Evolutionary conservation across 23 red algal species (phyloP).

Genomic region (Gracilaria gracilis): DNA sequence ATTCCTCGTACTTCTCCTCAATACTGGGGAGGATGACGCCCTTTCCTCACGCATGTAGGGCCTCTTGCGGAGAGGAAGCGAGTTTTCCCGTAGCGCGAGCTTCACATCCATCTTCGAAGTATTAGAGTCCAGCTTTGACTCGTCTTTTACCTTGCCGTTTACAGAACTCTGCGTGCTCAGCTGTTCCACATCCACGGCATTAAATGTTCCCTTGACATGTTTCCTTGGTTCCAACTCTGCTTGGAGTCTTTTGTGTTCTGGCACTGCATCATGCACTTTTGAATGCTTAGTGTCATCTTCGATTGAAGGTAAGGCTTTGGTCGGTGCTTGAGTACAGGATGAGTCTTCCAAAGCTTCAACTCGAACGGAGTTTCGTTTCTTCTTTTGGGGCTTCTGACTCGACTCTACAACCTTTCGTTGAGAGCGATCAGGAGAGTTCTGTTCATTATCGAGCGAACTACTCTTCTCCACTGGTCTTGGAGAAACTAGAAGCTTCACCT

Average conservation of each 20-base stretch:
- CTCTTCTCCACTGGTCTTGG: not conserved
- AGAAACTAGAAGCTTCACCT: constrained; percentile 4
- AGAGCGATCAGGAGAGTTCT: not conserved
- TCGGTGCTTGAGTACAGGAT: not conserved
- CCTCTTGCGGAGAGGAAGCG: constrained; percentile 1
- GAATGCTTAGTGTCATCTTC: not conserved
- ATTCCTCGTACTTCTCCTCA: constrained; percentile 14
- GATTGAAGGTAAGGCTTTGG: not conserved
- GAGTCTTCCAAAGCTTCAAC: not conserved
- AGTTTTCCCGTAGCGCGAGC: not conserved
- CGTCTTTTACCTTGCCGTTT: not conserved
- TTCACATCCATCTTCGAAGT: constrained; percentile 1
- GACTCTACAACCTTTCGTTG: not conserved
- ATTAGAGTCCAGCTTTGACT: not conserved
- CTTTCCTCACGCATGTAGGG: constrained; percentile 22
- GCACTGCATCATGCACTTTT: not conserved
- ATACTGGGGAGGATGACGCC: not conserved
- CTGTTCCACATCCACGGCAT: not conserved
- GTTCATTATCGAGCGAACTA: not conserved
- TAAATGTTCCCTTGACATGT: not conserved
- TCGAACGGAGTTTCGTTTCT: not conserved
- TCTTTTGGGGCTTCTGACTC: not conserved
- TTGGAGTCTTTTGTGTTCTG: not conserved
- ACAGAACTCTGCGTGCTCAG: not conserved
- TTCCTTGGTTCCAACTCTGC: not conserved